A percentile compares a stretch with the other conserved stretches of the same genome.
Evolutionary conservation across 768 basidiomycete genomes (phyloP).

Genomic region (Tricholoma saponaceum): DNA sequence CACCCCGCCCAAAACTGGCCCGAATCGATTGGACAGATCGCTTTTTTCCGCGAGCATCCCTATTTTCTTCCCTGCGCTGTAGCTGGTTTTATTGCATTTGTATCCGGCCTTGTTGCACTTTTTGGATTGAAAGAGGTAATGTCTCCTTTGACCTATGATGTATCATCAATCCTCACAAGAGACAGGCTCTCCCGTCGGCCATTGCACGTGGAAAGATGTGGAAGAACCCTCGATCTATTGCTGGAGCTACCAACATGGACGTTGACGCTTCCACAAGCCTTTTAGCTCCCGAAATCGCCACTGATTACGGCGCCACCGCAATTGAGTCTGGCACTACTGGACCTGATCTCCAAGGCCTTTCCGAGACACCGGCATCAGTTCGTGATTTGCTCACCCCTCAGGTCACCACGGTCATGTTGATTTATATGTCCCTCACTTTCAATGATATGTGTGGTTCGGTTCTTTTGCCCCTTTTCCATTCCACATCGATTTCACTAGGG

Average conservation of each 20-base stretch:
- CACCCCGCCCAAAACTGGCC: conserved; percentile 16
- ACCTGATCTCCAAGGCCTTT: neutral
- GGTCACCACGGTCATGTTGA: conserved; percentile 20
- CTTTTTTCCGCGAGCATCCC: conserved; percentile 18
- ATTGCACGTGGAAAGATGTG: conserved; percentile 11
- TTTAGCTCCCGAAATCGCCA: conserved; percentile 2
- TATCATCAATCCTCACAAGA: neutral
- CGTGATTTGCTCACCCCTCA: conserved; percentile 15
- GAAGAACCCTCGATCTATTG: conserved; percentile 1
- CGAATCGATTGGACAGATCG: too few relatives aligned
- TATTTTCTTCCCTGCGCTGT: conserved; percentile 29
- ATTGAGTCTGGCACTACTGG: conserved; percentile 1
- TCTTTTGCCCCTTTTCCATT: conserved; percentile 39
- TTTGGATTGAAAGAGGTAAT: conserved; percentile 24
- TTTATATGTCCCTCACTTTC: conserved; percentile 34
- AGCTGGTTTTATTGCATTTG: conserved; percentile 3
- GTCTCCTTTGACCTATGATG: too few relatives aligned
- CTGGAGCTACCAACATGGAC: neutral
- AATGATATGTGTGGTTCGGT: conserved; percentile 31
- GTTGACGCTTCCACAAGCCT: conserved; percentile 14
- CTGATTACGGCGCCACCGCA: conserved; percentile 5
- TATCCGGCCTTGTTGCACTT: conserved; percentile 18
- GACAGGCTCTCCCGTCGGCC: conserved; percentile 29
- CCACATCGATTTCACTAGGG: conserved; percentile 56
- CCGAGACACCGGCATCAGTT: conserved; percentile 11